phyloP scores from a whole-genome alignment of 371 early-diverging fungal genomes.

The Mycotypha africana region DNA sequence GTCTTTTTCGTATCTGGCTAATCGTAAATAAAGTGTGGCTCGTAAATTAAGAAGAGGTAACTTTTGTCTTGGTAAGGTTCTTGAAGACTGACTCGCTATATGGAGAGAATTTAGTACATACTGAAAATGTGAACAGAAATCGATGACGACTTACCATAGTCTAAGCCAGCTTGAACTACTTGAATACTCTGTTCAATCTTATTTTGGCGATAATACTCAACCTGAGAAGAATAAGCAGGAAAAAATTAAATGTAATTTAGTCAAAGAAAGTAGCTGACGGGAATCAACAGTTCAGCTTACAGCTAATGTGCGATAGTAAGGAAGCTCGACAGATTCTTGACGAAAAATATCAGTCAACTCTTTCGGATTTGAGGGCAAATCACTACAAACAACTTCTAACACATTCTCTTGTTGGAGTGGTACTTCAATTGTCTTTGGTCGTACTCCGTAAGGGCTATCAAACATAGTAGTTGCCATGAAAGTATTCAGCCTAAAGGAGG shows the following conservation, averaged over 20 bases:
- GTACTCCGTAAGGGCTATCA: conserved; percentile 15
- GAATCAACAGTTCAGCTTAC: conserved; percentile 48
- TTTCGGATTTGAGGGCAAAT: conserved; percentile 59
- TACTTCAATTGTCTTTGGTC: conserved; percentile 67
- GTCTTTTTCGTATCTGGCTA: conserved; percentile 42
- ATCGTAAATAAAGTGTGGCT: conserved; percentile 62
- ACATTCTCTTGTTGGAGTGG: conserved; percentile 76
- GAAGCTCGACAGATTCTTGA: conserved; percentile 64
- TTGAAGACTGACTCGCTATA: conserved; percentile 39
- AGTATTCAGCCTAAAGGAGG: too few relatives aligned
- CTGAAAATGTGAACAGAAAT: too few relatives aligned
- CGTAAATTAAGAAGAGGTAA: conserved; percentile 61
- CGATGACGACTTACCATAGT: conserved; percentile 52
- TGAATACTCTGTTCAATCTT: conserved; percentile 56
- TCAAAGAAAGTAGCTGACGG: not conserved
- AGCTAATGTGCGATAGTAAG: conserved; percentile 75
- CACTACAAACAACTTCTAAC: conserved; percentile 74
- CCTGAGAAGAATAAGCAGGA: conserved; percentile 23
- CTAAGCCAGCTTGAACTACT: conserved; percentile 57
- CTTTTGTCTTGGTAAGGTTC: conserved; percentile 52
- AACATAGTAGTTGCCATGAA: conserved; percentile 22
- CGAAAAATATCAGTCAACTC: conserved; percentile 77
- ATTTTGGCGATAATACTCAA: conserved; percentile 73
- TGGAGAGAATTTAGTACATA: too few relatives aligned
- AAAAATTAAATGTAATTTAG: not conserved